Conservation (phyloP, 768 basidiomycete species). For the Auricularia heimuer region DNA sequence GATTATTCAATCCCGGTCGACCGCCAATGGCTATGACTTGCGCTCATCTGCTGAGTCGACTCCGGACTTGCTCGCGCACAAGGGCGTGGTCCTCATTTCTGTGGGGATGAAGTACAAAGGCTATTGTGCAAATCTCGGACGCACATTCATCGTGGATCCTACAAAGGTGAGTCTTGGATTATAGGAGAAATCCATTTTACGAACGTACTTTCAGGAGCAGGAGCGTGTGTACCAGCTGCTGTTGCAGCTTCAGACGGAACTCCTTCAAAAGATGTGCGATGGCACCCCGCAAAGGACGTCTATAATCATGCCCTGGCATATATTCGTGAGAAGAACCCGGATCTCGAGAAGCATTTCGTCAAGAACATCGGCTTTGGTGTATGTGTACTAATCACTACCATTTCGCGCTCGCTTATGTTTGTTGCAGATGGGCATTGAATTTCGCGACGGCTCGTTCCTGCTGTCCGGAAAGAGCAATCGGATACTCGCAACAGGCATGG, state of each 20-base stretch:
- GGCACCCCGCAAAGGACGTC: conserved; percentile 70
- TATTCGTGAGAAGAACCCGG: conserved; percentile 68
- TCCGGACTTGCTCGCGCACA: conserved; percentile 69
- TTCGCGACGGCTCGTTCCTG: conserved; percentile 79
- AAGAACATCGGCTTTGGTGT: conserved; percentile 91
- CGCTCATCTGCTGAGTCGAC: conserved; percentile 81
- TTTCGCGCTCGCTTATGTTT: not conserved
- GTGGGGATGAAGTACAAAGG: conserved; percentile 88
- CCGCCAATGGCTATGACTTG: conserved; percentile 77
- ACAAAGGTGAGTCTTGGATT: conserved; percentile 45
- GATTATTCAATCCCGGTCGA: conserved; percentile 89
- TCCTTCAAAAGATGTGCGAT: conserved; percentile 68
- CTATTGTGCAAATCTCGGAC: conserved; percentile 86
- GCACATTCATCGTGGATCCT: conserved; percentile 94
- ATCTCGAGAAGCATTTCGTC: conserved; percentile 72
- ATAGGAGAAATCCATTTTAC: not conserved
- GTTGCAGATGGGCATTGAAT: conserved; percentile 85
- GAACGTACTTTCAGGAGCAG: conserved; percentile 55
- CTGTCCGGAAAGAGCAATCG: conserved; percentile 73
- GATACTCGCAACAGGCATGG: conserved; percentile 67
- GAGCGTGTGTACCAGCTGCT: conserved; percentile 78
- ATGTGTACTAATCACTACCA: conserved; percentile 19
- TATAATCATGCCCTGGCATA: conserved; percentile 65
- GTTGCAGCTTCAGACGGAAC: conserved; percentile 64
- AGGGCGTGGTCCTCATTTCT: conserved; percentile 79